phyloP scores from a whole-genome alignment of 2,329 filamentous ascomycete species.

The Neofusicoccum cordaticola region DNA sequence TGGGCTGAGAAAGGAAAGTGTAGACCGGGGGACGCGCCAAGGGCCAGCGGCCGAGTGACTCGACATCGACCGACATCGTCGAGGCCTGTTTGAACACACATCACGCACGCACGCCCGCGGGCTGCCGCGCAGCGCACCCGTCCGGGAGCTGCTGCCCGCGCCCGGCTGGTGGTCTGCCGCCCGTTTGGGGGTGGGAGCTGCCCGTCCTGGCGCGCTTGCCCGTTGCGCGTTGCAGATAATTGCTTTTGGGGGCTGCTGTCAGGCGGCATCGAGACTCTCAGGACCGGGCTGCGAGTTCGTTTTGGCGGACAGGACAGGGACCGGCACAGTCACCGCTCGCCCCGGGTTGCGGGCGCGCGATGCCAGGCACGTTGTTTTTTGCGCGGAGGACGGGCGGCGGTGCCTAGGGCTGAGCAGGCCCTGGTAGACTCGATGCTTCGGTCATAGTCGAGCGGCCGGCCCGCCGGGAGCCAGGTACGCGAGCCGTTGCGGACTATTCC shows the following conservation, averaged over 20 bases:
- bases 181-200: background rate
- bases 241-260: background rate
- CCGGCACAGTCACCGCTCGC: background rate
- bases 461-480: conserved; percentile 7
- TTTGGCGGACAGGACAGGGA: background rate
- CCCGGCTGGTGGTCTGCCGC: background rate
- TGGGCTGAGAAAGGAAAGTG: conserved; percentile 13
- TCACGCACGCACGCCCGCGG: background rate
- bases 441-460: conserved; percentile 3
- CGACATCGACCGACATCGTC: background rate
- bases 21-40: background rate
- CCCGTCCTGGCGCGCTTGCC: background rate
- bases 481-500: conserved; percentile 1
- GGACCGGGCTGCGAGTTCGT: background rate
- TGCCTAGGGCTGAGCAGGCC: conserved; percentile 9
- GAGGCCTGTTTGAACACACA: background rate
- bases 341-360: background rate
- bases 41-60: background rate
- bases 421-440: conserved; percentile 11
- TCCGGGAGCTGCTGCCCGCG: background rate
- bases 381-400: conserved; percentile 1
- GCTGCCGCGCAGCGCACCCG: background rate
- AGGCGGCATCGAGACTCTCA: background rate
- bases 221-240: conserved; percentile 9
- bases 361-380: conserved; percentile 1